Conservation (phyloP, 768 basidiomycete genomes). For the Pulveroboletus sp. region DNA sequence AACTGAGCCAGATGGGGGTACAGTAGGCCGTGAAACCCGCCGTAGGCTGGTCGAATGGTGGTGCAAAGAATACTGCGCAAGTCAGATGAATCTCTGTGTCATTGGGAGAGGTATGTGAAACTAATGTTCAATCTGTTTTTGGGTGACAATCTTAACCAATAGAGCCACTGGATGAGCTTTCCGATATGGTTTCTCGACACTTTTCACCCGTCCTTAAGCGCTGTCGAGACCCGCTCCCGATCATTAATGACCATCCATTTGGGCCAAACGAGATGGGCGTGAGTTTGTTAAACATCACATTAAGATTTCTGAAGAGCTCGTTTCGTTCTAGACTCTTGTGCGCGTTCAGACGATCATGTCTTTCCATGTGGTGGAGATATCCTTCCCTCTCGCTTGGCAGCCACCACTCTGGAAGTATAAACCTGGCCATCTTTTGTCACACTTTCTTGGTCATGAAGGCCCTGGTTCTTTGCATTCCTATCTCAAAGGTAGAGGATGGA, state of each 20-base stretch:
- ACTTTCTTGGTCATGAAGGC: constrained; percentile 91
- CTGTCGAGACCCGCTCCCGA: constrained; percentile 55
- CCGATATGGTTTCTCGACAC: constrained; percentile 55
- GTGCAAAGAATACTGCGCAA: constrained; percentile 76
- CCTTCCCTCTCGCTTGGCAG: constrained; percentile 75
- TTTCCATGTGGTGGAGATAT: constrained; percentile 79
- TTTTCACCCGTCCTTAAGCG: constrained; percentile 76
- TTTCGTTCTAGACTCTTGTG: constrained; percentile 61
- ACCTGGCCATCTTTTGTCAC: constrained; percentile 71
- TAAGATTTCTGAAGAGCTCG: constrained; percentile 8
- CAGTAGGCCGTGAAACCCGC: constrained; percentile 75
- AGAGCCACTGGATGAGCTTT: constrained; percentile 78
- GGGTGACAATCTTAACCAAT: constrained; percentile 3
- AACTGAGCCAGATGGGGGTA: constrained; percentile 70
- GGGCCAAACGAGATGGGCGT: constrained; percentile 71
- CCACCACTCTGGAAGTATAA: constrained; percentile 73
- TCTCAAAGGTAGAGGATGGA: constrained; percentile 87
- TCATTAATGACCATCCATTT: constrained; percentile 72
- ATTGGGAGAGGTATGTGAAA: constrained; percentile 65
- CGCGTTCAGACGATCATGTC: constrained; percentile 88
- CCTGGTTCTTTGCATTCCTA: constrained; percentile 89
- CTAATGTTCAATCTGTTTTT: not conserved
- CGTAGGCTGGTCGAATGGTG: constrained; percentile 85
- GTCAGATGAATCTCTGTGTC: constrained; percentile 76
- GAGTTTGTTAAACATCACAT: constrained; percentile 29